These are phyloP conservation scores for Microbotryomycetes sp. DNA, from an alignment of 1,284 basidiomycete species.

Conservation along the genomic window DNA sequence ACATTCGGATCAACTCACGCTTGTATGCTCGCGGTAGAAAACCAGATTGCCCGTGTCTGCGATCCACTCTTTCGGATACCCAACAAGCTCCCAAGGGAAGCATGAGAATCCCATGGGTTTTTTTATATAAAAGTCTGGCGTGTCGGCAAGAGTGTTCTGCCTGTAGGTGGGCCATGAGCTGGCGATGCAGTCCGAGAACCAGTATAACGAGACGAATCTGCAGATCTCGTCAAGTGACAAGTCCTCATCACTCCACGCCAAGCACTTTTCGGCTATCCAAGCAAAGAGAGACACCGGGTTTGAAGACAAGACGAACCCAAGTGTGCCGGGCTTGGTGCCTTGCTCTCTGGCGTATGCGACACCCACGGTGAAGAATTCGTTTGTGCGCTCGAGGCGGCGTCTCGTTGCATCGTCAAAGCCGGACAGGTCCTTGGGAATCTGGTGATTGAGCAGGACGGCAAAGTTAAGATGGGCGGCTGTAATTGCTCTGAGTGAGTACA, in stretches of 20 bases:
- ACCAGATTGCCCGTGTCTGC: conserved; percentile 37
- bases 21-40: conserved; percentile 37
- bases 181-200: conserved; percentile 41
- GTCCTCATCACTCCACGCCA: conserved; percentile 39
- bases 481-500: neutral
- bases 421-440: conserved; percentile 21
- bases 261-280: conserved; percentile 45
- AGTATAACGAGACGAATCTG: conserved; percentile 41
- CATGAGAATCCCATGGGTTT: conserved; percentile 42
- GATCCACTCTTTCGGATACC: conserved; percentile 38
- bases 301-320: conserved; percentile 39
- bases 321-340: conserved; percentile 41
- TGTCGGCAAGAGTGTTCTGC: conserved; percentile 16
- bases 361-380: conserved; percentile 32
- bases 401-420: conserved; percentile 31
- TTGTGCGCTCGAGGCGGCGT: conserved; percentile 21
- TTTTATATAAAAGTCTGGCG: conserved; percentile 28
- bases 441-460: conserved; percentile 1
- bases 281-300: conserved; percentile 41
- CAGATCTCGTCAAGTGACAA: conserved; percentile 36
- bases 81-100: conserved; percentile 41
- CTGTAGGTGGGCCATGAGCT: conserved; percentile 20
- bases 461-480: conserved; percentile 37
- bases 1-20: conserved; percentile 34
- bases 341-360: conserved; percentile 36